Percentiles rank a stretch among this genome's conserved stretches.
phyloP scores from a whole-genome alignment of 23 red algal species.

The Gracilaria vermiculophylla region DNA sequence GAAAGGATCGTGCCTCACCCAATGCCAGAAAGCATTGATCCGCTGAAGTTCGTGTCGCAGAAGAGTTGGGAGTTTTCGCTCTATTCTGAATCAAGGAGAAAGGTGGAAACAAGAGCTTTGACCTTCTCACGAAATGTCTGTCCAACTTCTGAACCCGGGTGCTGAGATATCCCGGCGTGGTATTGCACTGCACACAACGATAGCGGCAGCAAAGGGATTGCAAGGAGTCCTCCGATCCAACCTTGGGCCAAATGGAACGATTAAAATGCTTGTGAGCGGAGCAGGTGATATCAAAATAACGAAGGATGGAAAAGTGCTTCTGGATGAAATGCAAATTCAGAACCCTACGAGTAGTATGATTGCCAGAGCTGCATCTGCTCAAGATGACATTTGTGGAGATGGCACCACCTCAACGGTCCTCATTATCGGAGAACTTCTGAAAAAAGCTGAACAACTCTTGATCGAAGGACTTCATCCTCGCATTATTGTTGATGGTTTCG shows the following conservation, averaged over 20 bases:
- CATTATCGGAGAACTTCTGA: slow-evolving; percentile 91
- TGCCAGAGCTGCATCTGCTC: slow-evolving; percentile 89
- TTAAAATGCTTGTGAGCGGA: slow-evolving; percentile 97
- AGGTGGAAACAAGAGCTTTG: neutral
- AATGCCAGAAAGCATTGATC: neutral
- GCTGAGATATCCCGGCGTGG: slow-evolving; percentile 95
- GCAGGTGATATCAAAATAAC: slow-evolving; percentile 97
- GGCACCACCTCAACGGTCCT: slow-evolving; percentile 94
- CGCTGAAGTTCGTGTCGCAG: neutral
- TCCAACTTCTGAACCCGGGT: slow-evolving; percentile 80
- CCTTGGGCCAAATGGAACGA: slow-evolving; percentile 92
- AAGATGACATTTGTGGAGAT: slow-evolving; percentile 96
- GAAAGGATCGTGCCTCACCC: no score
- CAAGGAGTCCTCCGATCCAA: slow-evolving; percentile 95
- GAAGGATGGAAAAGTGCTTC: slow-evolving; percentile 96
- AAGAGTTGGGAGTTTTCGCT: no score
- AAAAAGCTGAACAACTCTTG: slow-evolving; percentile 91
- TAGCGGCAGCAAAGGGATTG: slow-evolving; percentile 93
- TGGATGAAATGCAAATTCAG: slow-evolving; percentile 99
- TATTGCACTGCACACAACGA: slow-evolving; percentile 89
- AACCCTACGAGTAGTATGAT: slow-evolving; percentile 96
- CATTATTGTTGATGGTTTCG: slow-evolving; percentile 91
- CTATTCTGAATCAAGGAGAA: neutral
- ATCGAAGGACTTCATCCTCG: slow-evolving; percentile 94
- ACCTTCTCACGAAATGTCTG: slow-evolving; percentile 19